Evolutionary conservation across 176 grass and related monocot genomes (phyloP).

Genomic region (Lolium rigidum): DNA sequence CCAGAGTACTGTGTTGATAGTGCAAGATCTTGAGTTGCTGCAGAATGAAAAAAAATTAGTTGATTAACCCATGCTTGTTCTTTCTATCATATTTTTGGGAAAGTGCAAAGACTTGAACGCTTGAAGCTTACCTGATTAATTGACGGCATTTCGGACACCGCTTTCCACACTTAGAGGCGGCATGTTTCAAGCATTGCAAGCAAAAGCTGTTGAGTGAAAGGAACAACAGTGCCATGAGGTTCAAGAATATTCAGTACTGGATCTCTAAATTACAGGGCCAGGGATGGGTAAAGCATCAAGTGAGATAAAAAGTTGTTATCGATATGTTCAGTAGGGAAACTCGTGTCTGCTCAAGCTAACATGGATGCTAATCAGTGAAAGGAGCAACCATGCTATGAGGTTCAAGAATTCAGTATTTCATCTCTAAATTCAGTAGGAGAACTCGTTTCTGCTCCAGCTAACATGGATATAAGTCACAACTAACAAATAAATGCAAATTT

Average conservation of each 20-base stretch:
- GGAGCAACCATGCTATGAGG: neutral
- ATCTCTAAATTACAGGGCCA: neutral
- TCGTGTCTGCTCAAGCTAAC: neutral
- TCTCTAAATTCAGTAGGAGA: too few species aligned
- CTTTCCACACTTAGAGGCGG: slow-evolving; percentile 80
- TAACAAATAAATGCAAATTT: slow-evolving; percentile 11
- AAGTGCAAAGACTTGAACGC: neutral
- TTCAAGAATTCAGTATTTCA: neutral
- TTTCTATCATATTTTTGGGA: neutral
- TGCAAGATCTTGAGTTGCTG: slow-evolving; percentile 87
- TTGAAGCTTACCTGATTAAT: slow-evolving; percentile 70
- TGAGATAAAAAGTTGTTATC: neutral
- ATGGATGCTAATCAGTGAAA: slow-evolving; percentile 25
- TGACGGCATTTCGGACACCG: slow-evolving; percentile 87
- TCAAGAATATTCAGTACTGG: neutral
- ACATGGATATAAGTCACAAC: neutral
- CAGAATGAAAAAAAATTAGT: slow-evolving; percentile 34
- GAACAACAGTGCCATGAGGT: neutral
- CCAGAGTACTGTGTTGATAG: slow-evolving; percentile 90
- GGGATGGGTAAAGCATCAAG: neutral
- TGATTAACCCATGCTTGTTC: neutral
- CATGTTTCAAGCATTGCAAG: slow-evolving; percentile 81
- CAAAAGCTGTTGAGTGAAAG: slow-evolving; percentile 70
- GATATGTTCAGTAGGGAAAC: neutral
- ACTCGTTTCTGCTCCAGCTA: too few species aligned